Percentiles rank a stretch among this genome's conserved stretches.
These are phyloP conservation scores for Calocybe cyanea DNA, from an alignment of 768 basidiomycete species.

Conservation along the genomic window DNA sequence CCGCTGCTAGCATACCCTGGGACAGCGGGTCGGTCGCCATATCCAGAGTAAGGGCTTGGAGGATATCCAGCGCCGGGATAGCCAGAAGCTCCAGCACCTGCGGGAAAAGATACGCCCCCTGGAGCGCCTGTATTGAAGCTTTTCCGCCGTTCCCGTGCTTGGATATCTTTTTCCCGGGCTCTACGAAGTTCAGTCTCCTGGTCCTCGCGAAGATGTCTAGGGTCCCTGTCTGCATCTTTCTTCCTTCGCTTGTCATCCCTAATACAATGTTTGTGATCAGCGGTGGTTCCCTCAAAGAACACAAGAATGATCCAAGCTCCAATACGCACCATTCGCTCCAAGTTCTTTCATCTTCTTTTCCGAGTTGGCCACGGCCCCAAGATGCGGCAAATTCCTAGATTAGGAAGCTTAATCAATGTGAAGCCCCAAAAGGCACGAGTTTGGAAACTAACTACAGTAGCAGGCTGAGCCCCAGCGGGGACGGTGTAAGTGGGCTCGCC, in stretches of 20 bases:
- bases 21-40: constrained; percentile 16
- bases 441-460: constrained; percentile 40
- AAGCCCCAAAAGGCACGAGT: constrained; percentile 7
- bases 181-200: constrained; percentile 52
- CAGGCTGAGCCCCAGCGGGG: constrained; percentile 59
- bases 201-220: constrained; percentile 47
- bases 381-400: constrained; percentile 56
- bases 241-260: constrained; percentile 48
- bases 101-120: constrained; percentile 18
- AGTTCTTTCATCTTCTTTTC: constrained; percentile 36
- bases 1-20: constrained; percentile 23
- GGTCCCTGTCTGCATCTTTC: constrained; percentile 41
- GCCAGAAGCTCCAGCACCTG: constrained; percentile 16
- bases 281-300: constrained; percentile 3
- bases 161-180: constrained; percentile 55
- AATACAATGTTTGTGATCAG: constrained; percentile 2
- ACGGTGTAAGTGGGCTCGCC: constrained; percentile 63
- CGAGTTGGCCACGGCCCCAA: constrained; percentile 44
- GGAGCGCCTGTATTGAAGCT: constrained; percentile 45
- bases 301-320: background rate
- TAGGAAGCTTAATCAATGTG: constrained; percentile 6
- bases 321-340: constrained; percentile 42
- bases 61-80: constrained; percentile 24
- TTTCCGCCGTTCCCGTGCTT: constrained; percentile 47
- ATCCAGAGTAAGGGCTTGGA: constrained; percentile 20